Base-by-base conservation (phyloP, 805 yeast species). In the Myxozyma neotropica region DNA sequence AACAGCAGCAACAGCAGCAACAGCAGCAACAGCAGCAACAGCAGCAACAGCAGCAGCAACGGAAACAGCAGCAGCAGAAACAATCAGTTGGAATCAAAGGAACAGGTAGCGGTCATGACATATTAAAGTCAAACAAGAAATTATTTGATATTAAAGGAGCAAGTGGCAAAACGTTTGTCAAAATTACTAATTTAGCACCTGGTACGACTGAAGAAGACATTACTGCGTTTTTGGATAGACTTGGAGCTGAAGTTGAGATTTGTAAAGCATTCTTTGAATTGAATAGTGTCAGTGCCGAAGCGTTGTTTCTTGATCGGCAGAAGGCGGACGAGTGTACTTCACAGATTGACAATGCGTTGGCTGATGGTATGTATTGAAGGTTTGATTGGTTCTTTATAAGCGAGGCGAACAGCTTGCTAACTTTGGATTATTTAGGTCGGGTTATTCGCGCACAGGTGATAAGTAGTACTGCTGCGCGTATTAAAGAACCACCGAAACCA, bases 261-360 rank as follows among this genome's bases (percentile, higher is more conserved):
- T 64, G 68, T 38, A 60, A 69, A 17, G 57, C 65, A 1, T 52
- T 53, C 29, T 51, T 48, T 15, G 58, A 57, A 19, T 36, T 44
- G 8, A 59, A 60, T 19, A 40, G 61, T 2, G 44, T 69, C 5
- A 53, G 59, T 39, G 72, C 72, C 1, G 74, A 71, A 51, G 64
- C 71, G 13, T 45, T 59, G 35, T 70, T 71, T 57, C 57, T 57
- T 1, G 67, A 73, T 29, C 70, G 74, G 1, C 64, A 66, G 0
- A 66, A 65, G 13, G 67, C 81, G 27, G 66, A 69, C 12, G 58
- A 53, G 2, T 78, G 78, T 0, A 68, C 69, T 17, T 60, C 63
- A 19, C 60, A 69, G 39, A 72, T 81, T 35, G 71, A 82, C 59
- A 77, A 78, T 5, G 80, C 78, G 1, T 59, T 72, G n/a, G 83